phyloP scores from a whole-genome alignment of 179 eudicot genomes.

The Beta macrorhiza region DNA sequence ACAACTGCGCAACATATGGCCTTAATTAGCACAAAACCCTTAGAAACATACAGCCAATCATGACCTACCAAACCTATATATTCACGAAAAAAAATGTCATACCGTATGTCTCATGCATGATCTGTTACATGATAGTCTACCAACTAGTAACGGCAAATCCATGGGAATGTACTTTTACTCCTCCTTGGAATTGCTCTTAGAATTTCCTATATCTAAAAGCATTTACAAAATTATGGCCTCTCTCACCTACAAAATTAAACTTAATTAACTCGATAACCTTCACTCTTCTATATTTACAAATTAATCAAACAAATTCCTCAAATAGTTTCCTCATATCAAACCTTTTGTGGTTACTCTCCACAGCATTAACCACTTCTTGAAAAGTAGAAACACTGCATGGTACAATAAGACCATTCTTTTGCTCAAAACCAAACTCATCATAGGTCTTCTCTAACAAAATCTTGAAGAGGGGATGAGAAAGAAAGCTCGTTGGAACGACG shows the following conservation, averaged over 20 bases:
- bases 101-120: not conserved
- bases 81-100: not conserved
- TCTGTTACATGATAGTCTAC: not conserved
- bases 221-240: constrained; percentile 6
- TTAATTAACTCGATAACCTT: not conserved
- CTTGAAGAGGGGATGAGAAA: constrained; percentile 78
- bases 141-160: not conserved
- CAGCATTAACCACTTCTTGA: constrained; percentile 54
- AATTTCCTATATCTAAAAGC: constrained; percentile 7
- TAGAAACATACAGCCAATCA: too few species aligned
- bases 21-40: too few species aligned
- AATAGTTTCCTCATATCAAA: constrained; percentile 64
- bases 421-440: constrained; percentile 72
- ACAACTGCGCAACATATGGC: too few species aligned
- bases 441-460: constrained; percentile 69
- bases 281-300: not conserved
- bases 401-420: constrained; percentile 54
- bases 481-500: constrained; percentile 62
- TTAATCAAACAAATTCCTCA: constrained; percentile 44
- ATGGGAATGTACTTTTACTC: constrained; percentile 10
- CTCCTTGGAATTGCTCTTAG: not conserved
- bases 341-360: constrained; percentile 52
- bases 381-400: constrained; percentile 70
- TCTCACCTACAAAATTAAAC: not conserved
- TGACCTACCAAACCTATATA: not conserved